These are phyloP conservation scores for Lactarius akahatsu DNA, from an alignment of 768 basidiomycete genomes.

Conservation along the genomic window DNA sequence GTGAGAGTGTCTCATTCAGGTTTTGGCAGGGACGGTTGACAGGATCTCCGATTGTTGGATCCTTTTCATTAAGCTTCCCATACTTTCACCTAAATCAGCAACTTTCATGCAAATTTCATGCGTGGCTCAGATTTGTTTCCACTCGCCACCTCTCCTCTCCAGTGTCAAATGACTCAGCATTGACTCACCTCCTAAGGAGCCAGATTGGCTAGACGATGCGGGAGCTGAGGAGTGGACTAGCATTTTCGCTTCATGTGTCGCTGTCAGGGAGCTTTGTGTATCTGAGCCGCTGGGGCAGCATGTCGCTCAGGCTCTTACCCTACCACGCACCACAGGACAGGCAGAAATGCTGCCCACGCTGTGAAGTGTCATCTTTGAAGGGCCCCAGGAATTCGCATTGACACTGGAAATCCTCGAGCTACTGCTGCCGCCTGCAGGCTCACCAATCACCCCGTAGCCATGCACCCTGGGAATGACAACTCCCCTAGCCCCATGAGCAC, in stretches of 20 bases:
- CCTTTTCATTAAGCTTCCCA: too few species aligned
- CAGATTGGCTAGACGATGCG: not conserved
- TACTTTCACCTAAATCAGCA: not conserved
- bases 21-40: not conserved
- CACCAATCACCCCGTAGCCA: not conserved
- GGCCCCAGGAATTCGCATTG: not conserved
- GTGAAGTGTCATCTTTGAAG: not conserved
- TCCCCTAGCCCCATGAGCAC: not conserved
- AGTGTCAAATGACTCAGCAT: not conserved
- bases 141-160: not conserved
- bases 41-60: not conserved
- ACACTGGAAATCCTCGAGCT: not conserved
- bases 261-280: conserved; percentile 1
- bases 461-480: not conserved
- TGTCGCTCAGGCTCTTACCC: not conserved
- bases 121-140: not conserved
- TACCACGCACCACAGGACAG: not conserved
- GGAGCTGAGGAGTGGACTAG: not conserved
- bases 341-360: not conserved
- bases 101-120: not conserved
- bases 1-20: not conserved
- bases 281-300: not conserved
- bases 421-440: not conserved
- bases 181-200: not conserved
- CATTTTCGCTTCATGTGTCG: not conserved